A percentile compares a stretch with the other conserved stretches of the same genome.
Conservation (phyloP, 352 stramenopile genomes). For the Achlya hypogyna region DNA sequence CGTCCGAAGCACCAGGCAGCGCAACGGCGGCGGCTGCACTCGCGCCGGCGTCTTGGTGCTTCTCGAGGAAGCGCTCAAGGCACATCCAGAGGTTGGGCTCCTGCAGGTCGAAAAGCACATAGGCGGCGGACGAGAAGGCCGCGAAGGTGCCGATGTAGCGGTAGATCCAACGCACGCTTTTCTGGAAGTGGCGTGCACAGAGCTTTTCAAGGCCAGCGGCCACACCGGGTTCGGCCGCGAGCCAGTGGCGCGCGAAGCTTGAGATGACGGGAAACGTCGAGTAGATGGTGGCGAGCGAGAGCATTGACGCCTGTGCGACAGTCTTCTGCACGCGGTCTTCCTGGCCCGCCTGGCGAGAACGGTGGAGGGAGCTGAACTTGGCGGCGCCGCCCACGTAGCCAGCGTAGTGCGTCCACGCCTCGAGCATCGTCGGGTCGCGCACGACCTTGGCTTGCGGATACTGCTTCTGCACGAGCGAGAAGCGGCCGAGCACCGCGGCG, state of each 20-base stretch:
- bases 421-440: conserved; percentile 55
- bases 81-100: conserved; percentile 79
- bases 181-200: conserved; percentile 16
- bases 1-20: not conserved
- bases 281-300: conserved; percentile 66
- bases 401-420: conserved; percentile 52
- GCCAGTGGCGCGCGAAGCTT: conserved; percentile 65
- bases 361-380: not conserved
- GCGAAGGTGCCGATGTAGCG: conserved; percentile 73
- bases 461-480: conserved; percentile 53
- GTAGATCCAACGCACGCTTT: conserved; percentile 58
- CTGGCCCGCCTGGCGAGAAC: conserved; percentile 24
- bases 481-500: conserved; percentile 56
- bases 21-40: not conserved
- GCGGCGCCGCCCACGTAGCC: conserved; percentile 51
- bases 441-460: conserved; percentile 26
- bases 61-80: conserved; percentile 56
- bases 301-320: conserved; percentile 56
- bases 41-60: conserved; percentile 53
- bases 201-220: not conserved
- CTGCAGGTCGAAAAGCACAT: conserved; percentile 71
- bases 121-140: conserved; percentile 57
- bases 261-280: conserved; percentile 81
- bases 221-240: conserved; percentile 10
- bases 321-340: conserved; percentile 51